Percentiles rank a stretch among this genome's conserved stretches.
phyloP scores from a whole-genome alignment of 73 alveolate genomes.

The Urostyla sp. region DNA sequence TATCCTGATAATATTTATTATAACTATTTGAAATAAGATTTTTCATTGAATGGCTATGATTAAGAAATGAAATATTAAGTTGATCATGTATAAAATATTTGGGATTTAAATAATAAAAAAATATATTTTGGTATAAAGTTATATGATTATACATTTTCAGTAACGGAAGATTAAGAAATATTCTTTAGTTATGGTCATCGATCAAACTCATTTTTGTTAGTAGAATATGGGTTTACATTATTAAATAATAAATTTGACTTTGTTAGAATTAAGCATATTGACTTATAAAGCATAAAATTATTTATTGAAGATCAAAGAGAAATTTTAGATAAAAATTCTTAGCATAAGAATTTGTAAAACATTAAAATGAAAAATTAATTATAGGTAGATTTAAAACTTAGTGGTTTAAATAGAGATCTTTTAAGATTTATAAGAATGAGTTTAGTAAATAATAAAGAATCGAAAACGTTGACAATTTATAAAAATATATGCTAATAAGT shows the following conservation, averaged over 20 bases:
- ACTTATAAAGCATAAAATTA: not conserved
- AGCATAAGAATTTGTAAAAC: too few species aligned
- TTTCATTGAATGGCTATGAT: slow-evolving; percentile 2
- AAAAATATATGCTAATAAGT: not conserved
- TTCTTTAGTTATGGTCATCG: slow-evolving; percentile 57
- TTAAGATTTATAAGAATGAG: slow-evolving; percentile 1
- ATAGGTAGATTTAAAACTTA: slow-evolving; percentile 37
- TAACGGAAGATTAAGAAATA: slow-evolving; percentile 34
- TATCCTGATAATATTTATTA: slow-evolving; percentile 39
- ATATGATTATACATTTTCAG: not conserved
- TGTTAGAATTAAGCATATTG: slow-evolving; percentile 1
- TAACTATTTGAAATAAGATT: not conserved
- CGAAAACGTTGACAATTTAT: slow-evolving; percentile 8
- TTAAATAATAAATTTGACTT: slow-evolving; percentile 57
- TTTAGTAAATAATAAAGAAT: not conserved
- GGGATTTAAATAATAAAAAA: slow-evolving; percentile 49
- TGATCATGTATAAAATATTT: slow-evolving; percentile 36
- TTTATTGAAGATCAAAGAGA: slow-evolving; percentile 10
- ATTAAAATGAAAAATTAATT: slow-evolving; percentile 18
- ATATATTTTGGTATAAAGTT: slow-evolving; percentile 34
- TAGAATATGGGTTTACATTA: slow-evolving; percentile 62
- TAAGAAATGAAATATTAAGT: slow-evolving; percentile 50
- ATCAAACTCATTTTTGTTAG: slow-evolving; percentile 50
- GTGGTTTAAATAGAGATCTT: slow-evolving; percentile 43
- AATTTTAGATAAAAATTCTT: too few species aligned